Conservation (phyloP, 768 basidiomycete genomes). For the Cantharellus cinnabarinus region DNA sequence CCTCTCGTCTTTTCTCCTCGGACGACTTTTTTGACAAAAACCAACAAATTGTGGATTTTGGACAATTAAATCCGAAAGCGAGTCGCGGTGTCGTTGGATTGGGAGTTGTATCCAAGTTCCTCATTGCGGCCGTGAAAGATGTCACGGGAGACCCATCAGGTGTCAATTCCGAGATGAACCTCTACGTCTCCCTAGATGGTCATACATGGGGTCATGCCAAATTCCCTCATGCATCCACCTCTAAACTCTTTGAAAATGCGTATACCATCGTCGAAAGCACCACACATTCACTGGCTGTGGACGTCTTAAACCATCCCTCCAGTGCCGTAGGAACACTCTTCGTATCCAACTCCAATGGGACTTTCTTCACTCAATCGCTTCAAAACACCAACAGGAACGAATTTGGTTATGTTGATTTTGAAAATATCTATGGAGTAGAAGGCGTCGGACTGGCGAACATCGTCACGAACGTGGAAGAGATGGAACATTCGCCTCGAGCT, state of each 20-base stretch:
- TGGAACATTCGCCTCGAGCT: slow-evolving; percentile 43
- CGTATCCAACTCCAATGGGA: slow-evolving; percentile 89
- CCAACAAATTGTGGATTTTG: slow-evolving; percentile 54
- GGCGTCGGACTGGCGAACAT: slow-evolving; percentile 84
- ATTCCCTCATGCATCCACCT: slow-evolving; percentile 78
- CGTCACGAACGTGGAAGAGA: slow-evolving; percentile 66
- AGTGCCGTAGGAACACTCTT: slow-evolving; percentile 71
- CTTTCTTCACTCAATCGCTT: slow-evolving; percentile 79
- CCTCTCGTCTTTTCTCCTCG: slow-evolving; percentile 60
- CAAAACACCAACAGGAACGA: slow-evolving; percentile 84
- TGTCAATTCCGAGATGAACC: slow-evolving; percentile 39
- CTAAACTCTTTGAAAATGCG: slow-evolving; percentile 67
- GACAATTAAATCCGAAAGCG: slow-evolving; percentile 51
- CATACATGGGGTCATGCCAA: slow-evolving; percentile 70
- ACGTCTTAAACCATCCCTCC: slow-evolving; percentile 50
- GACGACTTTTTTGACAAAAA: slow-evolving; percentile 63
- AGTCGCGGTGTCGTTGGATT: slow-evolving; percentile 82
- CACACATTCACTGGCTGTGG: slow-evolving; percentile 81
- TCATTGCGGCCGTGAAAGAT: slow-evolving; percentile 76
- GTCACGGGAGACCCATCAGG: slow-evolving; percentile 18
- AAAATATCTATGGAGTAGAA: slow-evolving; percentile 66
- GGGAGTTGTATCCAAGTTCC: slow-evolving; percentile 82
- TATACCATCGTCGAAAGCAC: slow-evolving; percentile 94
- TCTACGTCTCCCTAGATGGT: slow-evolving; percentile 76
- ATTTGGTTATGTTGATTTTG: slow-evolving; percentile 81